Conservation (phyloP, 1,139 yeast species). For the Blastobotrys malaysiensis region DNA sequence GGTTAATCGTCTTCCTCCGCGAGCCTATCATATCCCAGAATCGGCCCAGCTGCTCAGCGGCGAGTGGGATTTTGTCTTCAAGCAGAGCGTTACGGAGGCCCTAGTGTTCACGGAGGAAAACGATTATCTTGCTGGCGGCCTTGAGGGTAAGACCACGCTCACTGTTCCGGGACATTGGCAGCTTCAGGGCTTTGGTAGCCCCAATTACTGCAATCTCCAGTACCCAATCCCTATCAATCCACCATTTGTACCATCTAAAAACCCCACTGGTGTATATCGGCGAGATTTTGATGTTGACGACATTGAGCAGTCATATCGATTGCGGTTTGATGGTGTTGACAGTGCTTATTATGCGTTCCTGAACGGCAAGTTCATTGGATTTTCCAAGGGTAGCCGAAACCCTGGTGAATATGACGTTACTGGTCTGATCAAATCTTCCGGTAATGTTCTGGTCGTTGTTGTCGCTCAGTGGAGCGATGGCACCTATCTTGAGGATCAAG, state of each 20-base stretch:
- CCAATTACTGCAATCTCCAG: constrained; percentile 34
- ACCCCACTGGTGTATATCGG: constrained; percentile 36
- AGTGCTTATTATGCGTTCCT: constrained; percentile 32
- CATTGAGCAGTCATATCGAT: constrained; percentile 8
- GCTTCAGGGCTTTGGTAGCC: constrained; percentile 34
- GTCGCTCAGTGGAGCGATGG: constrained; percentile 36
- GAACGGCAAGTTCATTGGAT: constrained; percentile 32
- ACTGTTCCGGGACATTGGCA: constrained; percentile 39
- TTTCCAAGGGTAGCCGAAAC: constrained; percentile 34
- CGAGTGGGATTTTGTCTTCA: constrained; percentile 31
- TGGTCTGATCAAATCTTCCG: not conserved
- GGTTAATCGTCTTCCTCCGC: constrained; percentile 23
- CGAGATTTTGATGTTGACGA: constrained; percentile 22
- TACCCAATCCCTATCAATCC: constrained; percentile 36
- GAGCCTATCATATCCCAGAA: constrained; percentile 28
- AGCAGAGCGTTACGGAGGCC: constrained; percentile 24
- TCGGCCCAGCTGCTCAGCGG: constrained; percentile 29
- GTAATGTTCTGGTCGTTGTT: constrained; percentile 24
- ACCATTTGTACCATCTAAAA: constrained; percentile 33
- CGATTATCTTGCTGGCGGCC: not conserved
- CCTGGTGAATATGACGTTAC: constrained; percentile 32
- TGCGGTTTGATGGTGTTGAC: constrained; percentile 37
- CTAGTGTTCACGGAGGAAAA: constrained; percentile 18
- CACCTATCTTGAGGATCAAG: constrained; percentile 37
- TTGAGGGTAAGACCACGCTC: constrained; percentile 12